Base-by-base conservation (phyloP, 106 monocot genomes). In the Phalaenopsis equestris region DNA sequence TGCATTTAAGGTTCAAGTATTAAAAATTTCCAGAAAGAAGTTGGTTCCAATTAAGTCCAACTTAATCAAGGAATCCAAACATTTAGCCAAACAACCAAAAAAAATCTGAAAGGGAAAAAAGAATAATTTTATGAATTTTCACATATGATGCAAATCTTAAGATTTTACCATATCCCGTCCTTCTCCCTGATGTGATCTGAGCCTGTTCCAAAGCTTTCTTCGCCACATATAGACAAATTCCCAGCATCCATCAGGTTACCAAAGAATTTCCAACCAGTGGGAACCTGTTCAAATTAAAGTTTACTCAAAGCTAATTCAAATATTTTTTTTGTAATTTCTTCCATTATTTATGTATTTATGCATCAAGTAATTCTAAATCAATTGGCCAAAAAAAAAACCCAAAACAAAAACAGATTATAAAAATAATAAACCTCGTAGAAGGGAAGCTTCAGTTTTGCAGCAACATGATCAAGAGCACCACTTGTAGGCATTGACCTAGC, bases 401-500 rank as follows among this genome's bases (percentile, higher is more conserved):
- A 45, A 45, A 45, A 30, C 30, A 7, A 58, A 17, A 58, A 48
- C 57, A 19, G 37, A 67, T 18, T 46, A 37, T 23, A 39, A 23
- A 14, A 70, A 42, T 10, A 68, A 8, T 17, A 58, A 79, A 93
- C 99, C 99, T 99, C 99, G 80, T 91, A 99, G 82, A 99, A 99
- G 14, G 95, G 99, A 78, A 99, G 87, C 45, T 90, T 87, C 84
- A 99, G 79, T 87, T 95, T 93, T n/a, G 52, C 86, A 43, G 99
- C 99, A 78, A 99, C 99, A 36, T 87, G 92, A 83, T 99, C 99
- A 85, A 99, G 93, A 75, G 99, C 95, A 18, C 93, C 89, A 82
- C 99, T 99, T 77, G 99, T 99, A 58, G 99, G 99, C 99, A 99
- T 99, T 67, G 99, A 99, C 81, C 99, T 91, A 80, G 99, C 99